Evolutionary conservation across 163 green algal genomes (phyloP).

Genomic region (Chlamydomonas reinhardtii): DNA sequence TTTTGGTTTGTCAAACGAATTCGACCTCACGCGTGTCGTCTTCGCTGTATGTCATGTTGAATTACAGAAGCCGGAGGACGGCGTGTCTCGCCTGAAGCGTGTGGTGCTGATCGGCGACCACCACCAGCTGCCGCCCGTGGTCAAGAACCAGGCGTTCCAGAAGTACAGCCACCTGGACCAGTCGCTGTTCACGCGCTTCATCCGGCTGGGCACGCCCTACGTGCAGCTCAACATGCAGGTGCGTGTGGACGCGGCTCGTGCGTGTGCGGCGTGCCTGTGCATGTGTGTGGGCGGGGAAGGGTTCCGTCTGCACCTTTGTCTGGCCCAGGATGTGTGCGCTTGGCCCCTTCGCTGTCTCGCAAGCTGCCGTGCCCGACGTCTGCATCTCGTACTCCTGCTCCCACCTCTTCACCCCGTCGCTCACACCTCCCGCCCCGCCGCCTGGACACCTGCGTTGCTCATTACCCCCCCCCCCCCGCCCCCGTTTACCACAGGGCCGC

Average conservation of each 20-base stretch:
- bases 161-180: conserved; percentile 97
- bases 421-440: too few relatives aligned
- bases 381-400: too few relatives aligned
- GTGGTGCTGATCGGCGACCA: conserved; percentile 98
- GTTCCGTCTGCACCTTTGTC: too few relatives aligned
- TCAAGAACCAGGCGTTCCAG: conserved; percentile 98
- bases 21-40: too few relatives aligned
- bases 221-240: conserved; percentile 95
- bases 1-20: too few relatives aligned
- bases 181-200: conserved; percentile 97
- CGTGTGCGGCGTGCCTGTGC: too few relatives aligned
- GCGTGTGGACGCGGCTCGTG: conserved; percentile 8
- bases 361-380: too few relatives aligned
- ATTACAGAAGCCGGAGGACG: conserved; percentile 74
- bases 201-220: conserved; percentile 95
- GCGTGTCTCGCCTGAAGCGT: conserved; percentile 90
- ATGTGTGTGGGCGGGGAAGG: too few relatives aligned
- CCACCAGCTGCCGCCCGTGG: conserved; percentile 98
- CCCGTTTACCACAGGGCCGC: conserved; percentile 70
- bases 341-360: too few relatives aligned
- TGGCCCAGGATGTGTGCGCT: too few relatives aligned
- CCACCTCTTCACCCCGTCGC: too few relatives aligned
- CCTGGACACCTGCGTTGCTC: background rate
- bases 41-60: too few relatives aligned
- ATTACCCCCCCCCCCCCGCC: background rate